A percentile compares a stretch with the other conserved stretches of the same genome.
Conservation (phyloP, 148 eudicot species). For the Rhododendron simsii region DNA sequence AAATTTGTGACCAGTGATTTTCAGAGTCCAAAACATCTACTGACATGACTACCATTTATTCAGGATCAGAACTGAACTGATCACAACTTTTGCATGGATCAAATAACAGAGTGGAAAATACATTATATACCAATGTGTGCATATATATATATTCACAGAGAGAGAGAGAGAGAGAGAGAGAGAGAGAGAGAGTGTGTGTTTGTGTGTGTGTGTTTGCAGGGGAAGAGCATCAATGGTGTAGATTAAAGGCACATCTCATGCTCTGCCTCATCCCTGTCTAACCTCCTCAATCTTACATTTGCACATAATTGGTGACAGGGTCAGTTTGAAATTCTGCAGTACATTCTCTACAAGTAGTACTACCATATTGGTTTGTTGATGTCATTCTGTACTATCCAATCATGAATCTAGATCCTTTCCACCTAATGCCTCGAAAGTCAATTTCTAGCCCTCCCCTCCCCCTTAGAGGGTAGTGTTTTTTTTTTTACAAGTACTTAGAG, state of each 20-base stretch:
- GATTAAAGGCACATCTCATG: slow-evolving; percentile 2
- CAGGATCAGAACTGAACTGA: too few species aligned
- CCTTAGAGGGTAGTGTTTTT: too few species aligned
- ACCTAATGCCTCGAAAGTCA: too few species aligned
- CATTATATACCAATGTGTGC: too few species aligned
- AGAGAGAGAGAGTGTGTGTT: slow-evolving; percentile 11
- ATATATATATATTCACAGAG: too few species aligned
- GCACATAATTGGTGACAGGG: too few species aligned
- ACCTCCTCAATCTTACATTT: not conserved
- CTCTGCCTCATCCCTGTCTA: slow-evolving; percentile 2
- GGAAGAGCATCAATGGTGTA: not conserved
- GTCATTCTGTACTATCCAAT: not conserved
- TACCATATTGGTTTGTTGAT: not conserved
- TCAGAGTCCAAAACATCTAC: not conserved
- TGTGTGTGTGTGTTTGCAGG: not conserved
- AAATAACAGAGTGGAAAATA: not conserved
- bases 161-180: not conserved
- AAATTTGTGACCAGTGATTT: not conserved
- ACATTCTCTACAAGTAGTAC: not conserved
- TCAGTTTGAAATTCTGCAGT: not conserved
- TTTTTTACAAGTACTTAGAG: too few species aligned
- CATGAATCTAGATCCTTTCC: too few species aligned
- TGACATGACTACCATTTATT: not conserved
- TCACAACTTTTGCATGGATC: not conserved
- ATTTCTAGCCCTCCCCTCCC: too few species aligned